Evolutionary conservation across 169 alveolate genomes (phyloP).

Genomic region (Eimeria praecox): DNA sequence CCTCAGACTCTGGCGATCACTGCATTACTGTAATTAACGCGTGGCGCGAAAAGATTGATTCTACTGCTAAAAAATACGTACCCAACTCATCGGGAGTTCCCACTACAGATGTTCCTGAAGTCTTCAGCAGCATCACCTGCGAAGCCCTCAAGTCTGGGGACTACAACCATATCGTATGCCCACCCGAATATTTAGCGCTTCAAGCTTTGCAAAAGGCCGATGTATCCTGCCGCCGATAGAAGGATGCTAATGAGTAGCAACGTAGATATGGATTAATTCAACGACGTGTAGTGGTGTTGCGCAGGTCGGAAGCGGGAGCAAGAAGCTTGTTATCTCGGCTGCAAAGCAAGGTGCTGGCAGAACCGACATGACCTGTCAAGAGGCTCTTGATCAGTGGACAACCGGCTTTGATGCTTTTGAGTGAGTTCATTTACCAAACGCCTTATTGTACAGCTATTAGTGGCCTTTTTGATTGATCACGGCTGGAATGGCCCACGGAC

Average conservation of each 20-base stretch:
- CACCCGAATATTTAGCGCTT: too few relatives aligned
- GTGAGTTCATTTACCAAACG: neutral
- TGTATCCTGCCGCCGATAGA: neutral
- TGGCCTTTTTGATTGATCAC: neutral
- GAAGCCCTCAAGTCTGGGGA: neutral
- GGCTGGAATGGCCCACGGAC: neutral
- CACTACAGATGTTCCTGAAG: neutral
- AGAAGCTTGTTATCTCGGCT: constrained; percentile 14
- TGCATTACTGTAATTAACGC: neutral
- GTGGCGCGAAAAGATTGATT: constrained; percentile 1
- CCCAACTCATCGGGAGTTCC: neutral
- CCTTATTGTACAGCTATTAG: neutral
- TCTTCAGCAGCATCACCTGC: neutral
- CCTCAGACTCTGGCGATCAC: neutral
- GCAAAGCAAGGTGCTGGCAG: neutral
- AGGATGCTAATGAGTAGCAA: neutral
- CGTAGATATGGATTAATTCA: neutral
- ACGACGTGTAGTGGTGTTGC: neutral
- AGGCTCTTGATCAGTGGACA: constrained; percentile 13
- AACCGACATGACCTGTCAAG: neutral
- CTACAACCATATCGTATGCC: constrained; percentile 24
- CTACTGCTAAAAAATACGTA: neutral
- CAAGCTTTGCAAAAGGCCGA: neutral
- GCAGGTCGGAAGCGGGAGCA: neutral
- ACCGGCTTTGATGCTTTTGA: neutral